Base-by-base conservation (phyloP, 106 monocot genomes). In the Dendrobium officinale region DNA sequence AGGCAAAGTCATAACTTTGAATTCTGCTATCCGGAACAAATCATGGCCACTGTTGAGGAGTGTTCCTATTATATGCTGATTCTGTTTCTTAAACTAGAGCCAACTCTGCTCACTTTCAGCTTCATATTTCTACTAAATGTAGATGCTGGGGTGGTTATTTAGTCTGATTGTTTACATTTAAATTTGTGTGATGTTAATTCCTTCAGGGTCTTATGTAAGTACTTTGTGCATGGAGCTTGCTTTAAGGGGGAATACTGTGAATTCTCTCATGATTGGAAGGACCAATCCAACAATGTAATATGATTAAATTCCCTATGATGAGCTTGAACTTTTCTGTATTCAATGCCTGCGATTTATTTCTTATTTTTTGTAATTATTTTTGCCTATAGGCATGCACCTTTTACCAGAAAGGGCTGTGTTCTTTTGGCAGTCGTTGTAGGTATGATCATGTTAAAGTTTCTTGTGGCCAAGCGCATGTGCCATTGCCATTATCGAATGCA, bases 241-340 rank as follows among this genome's bases (percentile, higher is more conserved):
- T 76, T 95, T 18, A 98, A 98, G 81, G 98, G 98, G 49, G 98
- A 98, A 11, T 79, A 90, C 55, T 98, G 98, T 85, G 95, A 95
- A 74, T 98, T 95, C 81, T 94, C 98, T 78, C 98, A 98, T 90
- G 92, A 95, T 77, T 92, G 98, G 98, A 95, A 75, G 79, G 95
- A 89, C 70, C 86, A 85, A 77, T 17, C 95, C 70, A 98, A 93
- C 83, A 98, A 95, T 89, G 98, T 98, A 88, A 77, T 56, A 45
- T 58, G 20, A 55, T 59, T 22, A 61, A 55, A 73, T 42, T 70
- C 70, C 70, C 29, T 70, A 33, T 16, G 15, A 11, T 2, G 16
- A 70, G 29, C 70, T 70, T 48, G 43, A 48, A 73, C 40, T 84
- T 45, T 20, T 55, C 11, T 59, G 40, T 66, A 17, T 79, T 67